Evolutionary conservation across 2,329 filamentous ascomycete species (phyloP).

Genomic region (Talaromyces rugulosus): DNA sequence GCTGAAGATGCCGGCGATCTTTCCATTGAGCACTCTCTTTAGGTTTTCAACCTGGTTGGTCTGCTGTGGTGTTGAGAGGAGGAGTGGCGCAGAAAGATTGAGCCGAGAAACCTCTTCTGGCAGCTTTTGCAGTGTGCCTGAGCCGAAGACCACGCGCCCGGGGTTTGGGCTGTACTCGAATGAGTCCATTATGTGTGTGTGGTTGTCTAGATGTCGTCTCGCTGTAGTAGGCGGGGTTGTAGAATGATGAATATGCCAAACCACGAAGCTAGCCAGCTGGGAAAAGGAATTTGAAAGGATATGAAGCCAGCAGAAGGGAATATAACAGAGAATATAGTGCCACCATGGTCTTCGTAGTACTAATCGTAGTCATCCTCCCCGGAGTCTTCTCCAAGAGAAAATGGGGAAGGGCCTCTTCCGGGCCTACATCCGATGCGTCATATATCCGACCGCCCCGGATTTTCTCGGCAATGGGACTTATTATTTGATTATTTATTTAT

Average conservation of each 20-base stretch:
- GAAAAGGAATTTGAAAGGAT: neutral
- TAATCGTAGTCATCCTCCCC: neutral
- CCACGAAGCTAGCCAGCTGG: neutral
- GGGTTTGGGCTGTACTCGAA: constrained; percentile 56
- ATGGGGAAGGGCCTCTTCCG: neutral
- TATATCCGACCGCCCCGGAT: neutral
- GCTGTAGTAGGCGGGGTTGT: neutral
- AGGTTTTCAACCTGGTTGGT: constrained; percentile 44
- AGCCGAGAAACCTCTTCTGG: constrained; percentile 42
- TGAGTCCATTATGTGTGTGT: constrained; percentile 39
- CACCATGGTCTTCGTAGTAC: neutral
- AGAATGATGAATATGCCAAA: neutral
- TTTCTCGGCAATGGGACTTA: neutral
- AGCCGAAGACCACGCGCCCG: constrained; percentile 54
- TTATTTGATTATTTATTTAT: neutral
- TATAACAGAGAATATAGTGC: neutral
- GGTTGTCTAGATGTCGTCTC: neutral
- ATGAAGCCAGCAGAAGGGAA: neutral
- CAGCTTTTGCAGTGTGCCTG: constrained; percentile 49
- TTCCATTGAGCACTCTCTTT: constrained; percentile 41
- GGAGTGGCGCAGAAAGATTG: constrained; percentile 47
- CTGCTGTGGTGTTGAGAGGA: constrained; percentile 56
- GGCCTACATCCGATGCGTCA: neutral
- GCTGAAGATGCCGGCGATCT: constrained; percentile 50
- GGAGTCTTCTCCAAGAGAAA: neutral